Base-by-base conservation (phyloP, 345 rosid genomes). In the Reutealis trisperma region DNA sequence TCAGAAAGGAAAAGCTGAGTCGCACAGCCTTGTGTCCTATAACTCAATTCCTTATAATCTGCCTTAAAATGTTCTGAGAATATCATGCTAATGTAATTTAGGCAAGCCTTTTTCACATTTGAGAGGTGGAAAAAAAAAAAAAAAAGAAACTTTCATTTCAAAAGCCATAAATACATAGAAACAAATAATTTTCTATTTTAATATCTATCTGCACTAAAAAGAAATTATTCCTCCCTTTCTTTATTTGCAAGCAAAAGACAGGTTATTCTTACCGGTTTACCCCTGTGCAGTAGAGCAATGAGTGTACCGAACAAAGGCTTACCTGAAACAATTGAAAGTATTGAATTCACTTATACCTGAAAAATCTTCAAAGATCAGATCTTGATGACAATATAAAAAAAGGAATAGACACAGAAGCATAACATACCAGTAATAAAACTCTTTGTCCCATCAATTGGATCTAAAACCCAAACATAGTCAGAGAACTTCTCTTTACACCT, bases 401-500 rank as follows among this genome's bases (percentile, higher is more conserved):
- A 10, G 0, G 10, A 27, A 73, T 76, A 42, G 67, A 62, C 73
- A 57, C 8, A 64, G 6, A 37, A 37, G 41, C 41, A 37, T 37
- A 6, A 6, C 41, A 37, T 79, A 90, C 98, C 98, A 45, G 98
- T 96, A 55, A 93, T 93, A 84, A 96, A 96, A 68, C 97, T 93
- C 89, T 91, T 96, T 21, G 99, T 96, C 75, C 98, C 99, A 25
- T 96, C 99, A 18, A 92, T 96, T 22, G 99, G 99, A 84, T 93
- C 98, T 77, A 93, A 85, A 84, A 93, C 94, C 99, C 99, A 96
- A 84, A 96, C 97, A 86, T 87, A 93, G 79, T 93, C 95, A 9
- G 98, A 87, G 88, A 79, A 88, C 69, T 89, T 78, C 76, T 91
- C 92, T 76, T 86, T 85, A 86, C 95, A 93, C 77, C 88, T 90